Evolutionary conservation across 768 basidiomycete genomes (phyloP), one percentile per base, ranked within the genome.

Genomic region (Stropharia rugosoannulata): DNA sequence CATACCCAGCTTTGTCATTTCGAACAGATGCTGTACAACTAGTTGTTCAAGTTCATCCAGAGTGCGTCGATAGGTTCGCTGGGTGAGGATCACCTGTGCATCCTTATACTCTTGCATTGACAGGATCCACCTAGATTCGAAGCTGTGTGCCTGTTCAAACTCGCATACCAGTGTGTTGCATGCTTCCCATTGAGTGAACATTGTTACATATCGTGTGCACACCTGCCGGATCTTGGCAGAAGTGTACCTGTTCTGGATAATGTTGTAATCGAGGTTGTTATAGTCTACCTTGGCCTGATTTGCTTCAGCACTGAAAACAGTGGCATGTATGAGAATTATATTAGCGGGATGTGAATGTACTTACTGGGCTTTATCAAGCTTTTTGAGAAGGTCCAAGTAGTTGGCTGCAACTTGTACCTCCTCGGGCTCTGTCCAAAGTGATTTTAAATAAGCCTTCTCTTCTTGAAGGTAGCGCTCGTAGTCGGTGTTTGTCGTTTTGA

Each of bases 1-100:
- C 51, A 53, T 53, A 5, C 51, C 51, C 10, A 53, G 29, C 32
- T 53, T 53, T 19, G 51, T 53, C 35, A 53, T 13, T 39, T 53
- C 51, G 15, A 53, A 44, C 42, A 53, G 39, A 6, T 27, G 40
- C 51, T 53, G 51, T 9, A 53, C 51, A 13, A 53, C 41, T 3
- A 53, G 51, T 11, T 16, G 51, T 29, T 53, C 51, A 15, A 53
- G 38, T 3, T 42, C 35, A 19, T 53, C 41, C 10, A 53, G 8
- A 29, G 51, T 40, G 15, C 18, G 13, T 39, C 41, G 15, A 18
- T 48, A 48, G 5, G 11, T 29, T 18, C 47, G 29, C 29, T 48
- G 27, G 4, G 29, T 18, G 6, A 48, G 47, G 2, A 48, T 16
- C 27, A 32, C 36, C 47, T 15, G 18, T 6, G 12, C 47, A 16